Base-by-base conservation (phyloP, 2,329 filamentous ascomycete species). In the Apiospora aurea region DNA sequence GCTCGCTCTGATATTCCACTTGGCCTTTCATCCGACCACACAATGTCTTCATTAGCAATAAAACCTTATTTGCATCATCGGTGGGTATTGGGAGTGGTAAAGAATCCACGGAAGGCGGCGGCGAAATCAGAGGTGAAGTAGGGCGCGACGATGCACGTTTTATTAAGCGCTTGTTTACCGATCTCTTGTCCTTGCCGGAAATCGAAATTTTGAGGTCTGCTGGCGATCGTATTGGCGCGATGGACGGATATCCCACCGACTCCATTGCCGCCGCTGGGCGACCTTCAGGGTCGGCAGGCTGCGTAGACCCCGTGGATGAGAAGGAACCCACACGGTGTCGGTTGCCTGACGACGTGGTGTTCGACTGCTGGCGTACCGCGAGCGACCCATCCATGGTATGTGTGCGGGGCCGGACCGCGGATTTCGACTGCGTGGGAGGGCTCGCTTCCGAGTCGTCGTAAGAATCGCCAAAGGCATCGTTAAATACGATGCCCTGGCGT, bases 1-100 rank as follows among this genome's bases (percentile, higher is more conserved):
- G 85, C 49, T 90, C 89, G 61, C 86, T 86, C 76, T 92, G 90
- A 79, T 94, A 96, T 74, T 94, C 91, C 43, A 95, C 86, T 75
- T 92, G 90, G 71, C 94, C 94, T 77, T 91, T 91, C 93, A 96
- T 96, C 75, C 91, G 89, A 41, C 94, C 94, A 77, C 92, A 93
- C 8, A 94, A 84, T 34, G 88, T 91, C 80, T 91, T 93, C 93
- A 96, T 96, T 73, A 96, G 83, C 76, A 90, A 86, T 70, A 95
- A 83, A 38, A 96, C 87, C 78, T 90, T 93, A 76, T 92, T 92
- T 51, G 92, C 90, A 81, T 95, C 92, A 26, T 89, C 87, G 4
- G 90, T 91, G 47, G 88, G 87, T 68, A 92, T 84, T 3, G 90
- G 90, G 34, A 87, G 80, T 2, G 87, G 86, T 2, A 92, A 80